These are phyloP conservation scores for Colletotrichum echinochloae DNA, from an alignment of 2,329 filamentous ascomycete species.

Conservation along the genomic window DNA sequence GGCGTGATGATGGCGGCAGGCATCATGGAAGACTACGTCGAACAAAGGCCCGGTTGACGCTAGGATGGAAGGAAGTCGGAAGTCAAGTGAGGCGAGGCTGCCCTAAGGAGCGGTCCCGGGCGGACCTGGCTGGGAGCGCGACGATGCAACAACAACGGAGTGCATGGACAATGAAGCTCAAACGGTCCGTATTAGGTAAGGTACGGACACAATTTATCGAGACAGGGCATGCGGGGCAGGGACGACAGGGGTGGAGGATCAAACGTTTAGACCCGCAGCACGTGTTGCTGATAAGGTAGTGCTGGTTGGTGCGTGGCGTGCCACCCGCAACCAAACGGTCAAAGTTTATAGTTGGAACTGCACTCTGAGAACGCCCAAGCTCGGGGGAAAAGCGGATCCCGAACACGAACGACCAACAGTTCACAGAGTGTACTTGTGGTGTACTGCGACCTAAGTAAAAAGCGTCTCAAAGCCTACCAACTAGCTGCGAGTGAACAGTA, in stretches of 20 bases:
- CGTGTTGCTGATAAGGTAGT: slow-evolving; percentile 11
- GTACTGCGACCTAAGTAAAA: background rate
- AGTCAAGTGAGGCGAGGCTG: slow-evolving; percentile 12
- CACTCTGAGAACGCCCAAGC: slow-evolving; percentile 24
- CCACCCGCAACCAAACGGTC: slow-evolving; percentile 18
- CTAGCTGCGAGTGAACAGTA: background rate
- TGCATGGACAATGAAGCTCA: slow-evolving; percentile 13
- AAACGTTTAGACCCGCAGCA: slow-evolving; percentile 6
- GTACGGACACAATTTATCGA: background rate
- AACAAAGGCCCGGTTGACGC: background rate
- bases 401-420: slow-evolving; percentile 9
- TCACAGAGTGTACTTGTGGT: background rate
- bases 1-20: background rate
- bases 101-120: background rate
- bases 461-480: background rate
- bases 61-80: background rate
- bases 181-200: slow-evolving; percentile 22
- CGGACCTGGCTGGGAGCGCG: slow-evolving; percentile 1
- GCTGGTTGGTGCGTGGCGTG: background rate
- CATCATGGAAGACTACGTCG: background rate
- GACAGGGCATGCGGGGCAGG: slow-evolving; percentile 3
- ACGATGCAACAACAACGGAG: slow-evolving; percentile 6
- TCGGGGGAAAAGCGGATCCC: slow-evolving; percentile 8
- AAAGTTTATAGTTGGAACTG: slow-evolving; percentile 5
- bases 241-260: background rate